Conservation (phyloP, 805 yeast genomes). For the Kazachstania psychrophila region DNA sequence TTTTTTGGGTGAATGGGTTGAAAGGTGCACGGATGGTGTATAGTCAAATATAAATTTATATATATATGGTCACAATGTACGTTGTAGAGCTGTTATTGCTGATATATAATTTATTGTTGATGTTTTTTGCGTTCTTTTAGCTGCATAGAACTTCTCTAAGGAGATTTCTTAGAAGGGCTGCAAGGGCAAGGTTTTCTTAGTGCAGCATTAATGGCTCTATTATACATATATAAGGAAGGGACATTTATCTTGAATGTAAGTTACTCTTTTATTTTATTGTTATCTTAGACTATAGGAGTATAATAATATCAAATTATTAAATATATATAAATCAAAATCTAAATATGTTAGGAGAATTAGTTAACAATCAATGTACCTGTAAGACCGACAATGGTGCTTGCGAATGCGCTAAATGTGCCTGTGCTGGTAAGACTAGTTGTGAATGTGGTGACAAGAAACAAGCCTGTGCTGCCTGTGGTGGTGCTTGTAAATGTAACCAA, state of each 20-base stretch:
- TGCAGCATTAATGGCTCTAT: not conserved
- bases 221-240: not conserved
- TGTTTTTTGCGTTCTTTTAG: too few relatives aligned
- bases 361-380: constrained; percentile 1
- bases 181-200: too few relatives aligned
- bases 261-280: too few relatives aligned
- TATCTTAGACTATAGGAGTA: not conserved
- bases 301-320: not conserved
- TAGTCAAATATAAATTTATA: too few relatives aligned
- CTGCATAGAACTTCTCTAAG: too few relatives aligned
- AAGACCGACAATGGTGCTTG: not conserved
- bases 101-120: too few relatives aligned
- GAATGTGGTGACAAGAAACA: not conserved
- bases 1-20: too few relatives aligned
- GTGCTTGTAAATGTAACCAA: not conserved
- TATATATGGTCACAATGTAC: too few relatives aligned
- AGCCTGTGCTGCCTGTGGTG: constrained; percentile 2
- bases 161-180: too few relatives aligned
- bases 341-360: not conserved
- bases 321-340: not conserved
- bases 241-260: too few relatives aligned
- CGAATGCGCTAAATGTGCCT: not conserved
- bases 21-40: too few relatives aligned
- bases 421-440: constrained; percentile 1
- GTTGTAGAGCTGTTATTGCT: too few relatives aligned